Percentiles rank a stretch among this genome's conserved stretches.
Conservation (phyloP, 2,329 filamentous ascomycete species). For the Fusarium sp. region DNA sequence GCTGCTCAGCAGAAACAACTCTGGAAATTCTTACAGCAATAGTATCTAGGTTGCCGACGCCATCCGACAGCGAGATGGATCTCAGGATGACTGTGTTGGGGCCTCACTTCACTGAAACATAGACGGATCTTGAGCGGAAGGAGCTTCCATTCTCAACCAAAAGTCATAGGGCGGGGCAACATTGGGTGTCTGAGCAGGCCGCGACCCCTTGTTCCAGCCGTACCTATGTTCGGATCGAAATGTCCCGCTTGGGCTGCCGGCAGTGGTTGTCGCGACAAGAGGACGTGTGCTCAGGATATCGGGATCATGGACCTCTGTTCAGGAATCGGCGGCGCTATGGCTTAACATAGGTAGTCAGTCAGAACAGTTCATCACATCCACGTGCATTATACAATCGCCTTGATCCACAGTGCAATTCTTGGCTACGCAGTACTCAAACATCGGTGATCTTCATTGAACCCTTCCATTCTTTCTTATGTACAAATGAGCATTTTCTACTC, state of each 20-base stretch:
- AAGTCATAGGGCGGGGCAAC: neutral
- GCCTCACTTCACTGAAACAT: neutral
- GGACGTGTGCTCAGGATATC: neutral
- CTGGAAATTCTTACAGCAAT: neutral
- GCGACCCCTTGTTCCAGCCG: neutral
- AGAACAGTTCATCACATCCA: neutral
- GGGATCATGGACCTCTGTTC: neutral
- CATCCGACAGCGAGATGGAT: neutral
- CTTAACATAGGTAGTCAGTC: neutral
- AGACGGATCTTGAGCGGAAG: neutral
- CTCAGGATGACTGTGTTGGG: neutral
- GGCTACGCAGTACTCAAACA: constrained; percentile 11
- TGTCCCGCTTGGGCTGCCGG: neutral
- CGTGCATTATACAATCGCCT: neutral
- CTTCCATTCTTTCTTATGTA: constrained; percentile 50
- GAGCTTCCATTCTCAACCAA: neutral
- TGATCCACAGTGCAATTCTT: constrained; percentile 10
- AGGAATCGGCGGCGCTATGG: neutral
- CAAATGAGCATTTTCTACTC: constrained; percentile 46
- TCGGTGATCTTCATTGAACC: constrained; percentile 34
- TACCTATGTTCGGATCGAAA: neutral
- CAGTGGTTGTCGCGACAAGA: neutral
- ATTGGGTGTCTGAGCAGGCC: neutral
- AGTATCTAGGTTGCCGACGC: neutral
- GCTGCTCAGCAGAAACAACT: neutral